These are phyloP conservation scores for Arabidopsis thaliana DNA, from an alignment of 345 rosid species.

Conservation along the genomic window DNA sequence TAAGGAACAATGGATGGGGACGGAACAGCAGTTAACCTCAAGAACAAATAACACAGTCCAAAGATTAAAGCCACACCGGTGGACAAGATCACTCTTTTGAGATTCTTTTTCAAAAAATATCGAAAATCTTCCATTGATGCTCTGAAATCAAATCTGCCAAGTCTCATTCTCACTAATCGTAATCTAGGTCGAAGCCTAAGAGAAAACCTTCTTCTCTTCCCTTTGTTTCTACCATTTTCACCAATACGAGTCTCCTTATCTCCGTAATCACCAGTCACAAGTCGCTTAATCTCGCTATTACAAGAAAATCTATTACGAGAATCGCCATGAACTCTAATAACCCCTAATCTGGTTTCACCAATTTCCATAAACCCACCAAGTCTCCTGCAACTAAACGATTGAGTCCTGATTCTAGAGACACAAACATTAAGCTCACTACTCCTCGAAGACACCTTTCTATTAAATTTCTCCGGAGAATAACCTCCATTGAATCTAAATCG, in stretches of 20 bases:
- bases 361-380: constrained; percentile 46
- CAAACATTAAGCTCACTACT: constrained; percentile 36
- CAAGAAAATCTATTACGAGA: constrained; percentile 49
- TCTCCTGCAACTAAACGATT: constrained; percentile 45
- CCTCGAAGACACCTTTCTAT: constrained; percentile 44
- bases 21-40: constrained; percentile 75
- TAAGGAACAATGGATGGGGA: constrained; percentile 78
- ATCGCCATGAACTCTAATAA: constrained; percentile 46
- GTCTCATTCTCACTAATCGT: constrained; percentile 55
- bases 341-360: constrained; percentile 44
- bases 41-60: constrained; percentile 69
- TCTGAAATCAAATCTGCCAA: constrained; percentile 61
- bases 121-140: constrained; percentile 57
- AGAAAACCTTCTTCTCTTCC: constrained; percentile 49
- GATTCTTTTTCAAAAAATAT: constrained; percentile 60
- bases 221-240: constrained; percentile 42
- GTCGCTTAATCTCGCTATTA: constrained; percentile 50
- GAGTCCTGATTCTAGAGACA: constrained; percentile 42
- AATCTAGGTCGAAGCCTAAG: constrained; percentile 76
- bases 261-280: constrained; percentile 46
- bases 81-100: constrained; percentile 56
- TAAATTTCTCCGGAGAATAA: constrained; percentile 36
- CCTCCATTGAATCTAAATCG: constrained; percentile 49
- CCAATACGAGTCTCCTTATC: constrained; percentile 43
- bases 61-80: constrained; percentile 58